These are phyloP conservation scores for Paraglomus occultum DNA, from an alignment of 192 early-diverging fungal species.

Conservation along the genomic window DNA sequence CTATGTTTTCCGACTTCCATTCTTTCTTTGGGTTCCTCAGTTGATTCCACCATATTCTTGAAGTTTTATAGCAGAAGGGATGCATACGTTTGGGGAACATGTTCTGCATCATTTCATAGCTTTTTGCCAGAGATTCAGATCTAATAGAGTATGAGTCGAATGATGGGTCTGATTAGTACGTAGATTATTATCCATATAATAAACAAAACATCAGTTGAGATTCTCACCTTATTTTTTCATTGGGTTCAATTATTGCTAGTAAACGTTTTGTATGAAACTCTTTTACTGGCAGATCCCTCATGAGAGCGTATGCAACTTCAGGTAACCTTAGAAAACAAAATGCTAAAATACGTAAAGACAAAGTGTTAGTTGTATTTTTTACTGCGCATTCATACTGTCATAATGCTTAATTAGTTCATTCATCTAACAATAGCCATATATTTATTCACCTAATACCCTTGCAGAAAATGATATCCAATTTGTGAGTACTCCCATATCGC, in stretches of 20 bases:
- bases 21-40: slow-evolving; percentile 43
- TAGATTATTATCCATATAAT: not conserved
- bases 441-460: slow-evolving; percentile 41
- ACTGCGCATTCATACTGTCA: no score
- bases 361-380: not conserved
- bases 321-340: slow-evolving; percentile 51
- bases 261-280: slow-evolving; percentile 41
- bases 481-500: slow-evolving; percentile 46
- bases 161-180: not conserved
- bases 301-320: slow-evolving; percentile 42
- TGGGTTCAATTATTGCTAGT: slow-evolving; percentile 35
- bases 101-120: slow-evolving; percentile 26
- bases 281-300: slow-evolving; percentile 43
- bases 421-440: no score
- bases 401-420: no score
- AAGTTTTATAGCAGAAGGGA: slow-evolving; percentile 36
- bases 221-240: slow-evolving; percentile 15
- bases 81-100: slow-evolving; percentile 44
- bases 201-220: not conserved
- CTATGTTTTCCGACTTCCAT: slow-evolving; percentile 36
- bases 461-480: slow-evolving; percentile 52
- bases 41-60: slow-evolving; percentile 39
- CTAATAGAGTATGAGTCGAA: slow-evolving; percentile 12
- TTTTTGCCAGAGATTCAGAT: slow-evolving; percentile 30
- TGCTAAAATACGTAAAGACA: slow-evolving; percentile 11